Evolutionary conservation across 2,329 filamentous ascomycete species (phyloP), one percentile per base, ranked within the genome.

Genomic region (Paracoccidioides lutzii): DNA sequence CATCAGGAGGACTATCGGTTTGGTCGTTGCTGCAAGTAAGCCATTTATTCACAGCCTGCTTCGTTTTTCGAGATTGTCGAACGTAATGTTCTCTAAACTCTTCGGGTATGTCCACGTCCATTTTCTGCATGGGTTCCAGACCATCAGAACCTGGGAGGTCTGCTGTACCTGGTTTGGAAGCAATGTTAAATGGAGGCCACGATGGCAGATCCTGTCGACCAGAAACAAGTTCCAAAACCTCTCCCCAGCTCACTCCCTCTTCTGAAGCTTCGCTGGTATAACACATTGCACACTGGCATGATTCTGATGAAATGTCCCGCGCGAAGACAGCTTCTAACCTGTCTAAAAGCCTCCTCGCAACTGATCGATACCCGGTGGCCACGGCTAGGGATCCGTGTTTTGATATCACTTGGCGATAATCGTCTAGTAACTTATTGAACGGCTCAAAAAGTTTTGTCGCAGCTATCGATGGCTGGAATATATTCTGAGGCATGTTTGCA

Each of bases 251-350:
- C 35, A 96, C 77, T 2, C 90, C 90, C 59, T 83, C 81, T 40
- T 75, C 73, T 33, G 78, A 71, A 51, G 72, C 64, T 14, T 85
- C 80, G 41, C 83, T 78, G 41, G 80, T 73, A 49, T 85, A 81
- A 66, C 91, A 97, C 77, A 96, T 88, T 55, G 93, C 76, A 69
- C 91, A 97, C 45, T 78, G 75, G 68, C 91, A 97, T n/a, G 85
- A 83, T 64, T 95, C 84, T 0, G 83, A 83, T 0, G 90, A 90
- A 40, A 98, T 84, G 65, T 97, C 91, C 58, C 93, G 81, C 2
- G 90, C 90, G 71, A 98, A 97, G 7, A 98, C 90, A 56, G 91
- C 88, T 67, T 96, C 91, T 3, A 98, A 77, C 41, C 93, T 83
- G 71, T 98, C 91, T 4, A 97, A 79, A 30, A 97, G 74, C 53